Base-by-base conservation (phyloP, 1,284 basidiomycete species). In the Cryptococcus deneoformans region DNA sequence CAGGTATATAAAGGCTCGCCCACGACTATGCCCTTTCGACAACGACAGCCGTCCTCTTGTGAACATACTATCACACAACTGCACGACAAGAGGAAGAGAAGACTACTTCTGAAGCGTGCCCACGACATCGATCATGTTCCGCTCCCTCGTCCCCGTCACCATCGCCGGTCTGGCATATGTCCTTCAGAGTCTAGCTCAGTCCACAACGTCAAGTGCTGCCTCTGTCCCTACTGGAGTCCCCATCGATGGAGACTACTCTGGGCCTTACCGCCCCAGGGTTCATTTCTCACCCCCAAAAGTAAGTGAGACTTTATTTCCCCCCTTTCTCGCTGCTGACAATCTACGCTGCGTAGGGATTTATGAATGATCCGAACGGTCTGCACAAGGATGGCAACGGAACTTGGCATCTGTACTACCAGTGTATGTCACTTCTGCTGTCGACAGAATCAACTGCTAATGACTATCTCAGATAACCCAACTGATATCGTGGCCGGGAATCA, bases 401-500 rank as follows among this genome's bases (percentile, higher is more conserved):
- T 5, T 79, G 73, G 71, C 79, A 80, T 58, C 52, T 80, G 51
- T 80, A 79, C 63, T 79, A 78, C 66, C 78, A 80, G 63, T 80
- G 68, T 69, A 49, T 57, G 64, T 59, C 35, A 16, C 24, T 14
- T 34, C 20, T 9, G 8, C n/a, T 42, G n/a, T 1, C 16, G 7
- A 5, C 11, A 29, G 6, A 20, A 3, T 4, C n/a, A 29, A 10
- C 14, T 36, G 1, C 53, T 54, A 38, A 54, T 38, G 7, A 11
- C 29, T 3, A 35, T 6, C 9, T 3, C 42, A 70, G 68, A 73
- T 57, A 75, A 80, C 62, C 78, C 79, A 7, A 71, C 71, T 10
- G 66, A 65, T 42, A 54, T 73, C 11, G 68, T 75, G 10, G 76
- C 78, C 0, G 79, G 77, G 5, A 79, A 79, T 59, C 77, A 79